Evolutionary conservation across 1,284 basidiomycete species (phyloP), one percentile per base, ranked within the genome.

Genomic region (Heterobasidion annosum): DNA sequence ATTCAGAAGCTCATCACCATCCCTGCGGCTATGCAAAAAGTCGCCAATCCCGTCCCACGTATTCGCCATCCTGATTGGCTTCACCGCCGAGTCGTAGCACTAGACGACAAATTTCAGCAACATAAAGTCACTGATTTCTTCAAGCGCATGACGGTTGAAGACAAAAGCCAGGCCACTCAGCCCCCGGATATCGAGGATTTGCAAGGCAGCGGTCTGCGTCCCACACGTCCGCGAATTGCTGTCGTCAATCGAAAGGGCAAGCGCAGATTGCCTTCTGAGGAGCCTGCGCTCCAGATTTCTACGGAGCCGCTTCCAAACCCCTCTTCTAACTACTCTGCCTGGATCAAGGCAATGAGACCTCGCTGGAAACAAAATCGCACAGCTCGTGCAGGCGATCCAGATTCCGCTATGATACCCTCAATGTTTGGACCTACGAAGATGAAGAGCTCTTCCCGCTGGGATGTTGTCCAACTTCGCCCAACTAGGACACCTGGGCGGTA

Each of bases 1-100:
- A 95, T 99, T 57, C 97, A 99, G 72, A 99, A 99, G 67, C 78
- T 99, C 54, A 99, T 99, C 70, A 99, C 97, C 2, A 99, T 99
- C 63, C 97, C 97, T 8, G 97, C 97, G 4, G 97, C 97, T 0
- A 91, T 99, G 83, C 97, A 99, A 69, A 95, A 95, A 65, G 91
- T 99, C 42, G 71, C 89, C 9, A 99, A 99, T 66, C 97, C 97
- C 0, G 97, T 99, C 1, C 93, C 96, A 12, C 85, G 97, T 18
- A 89, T 99, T 57, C 85, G 87, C 12, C 97, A 99, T 72, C 97
- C 97, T 0, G 97, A 99, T 68, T 99, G 97, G 97, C 77, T 99
- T 42, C 89, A 92, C 70, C 86, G 91, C 53, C 81, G 97, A 35
- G 91, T 99, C 15, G 89, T 88, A 7, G 89, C 87, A 2, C 80